These are phyloP conservation scores for Erodium maritimum DNA, from an alignment of 345 rosid genomes.

Conservation along the genomic window DNA sequence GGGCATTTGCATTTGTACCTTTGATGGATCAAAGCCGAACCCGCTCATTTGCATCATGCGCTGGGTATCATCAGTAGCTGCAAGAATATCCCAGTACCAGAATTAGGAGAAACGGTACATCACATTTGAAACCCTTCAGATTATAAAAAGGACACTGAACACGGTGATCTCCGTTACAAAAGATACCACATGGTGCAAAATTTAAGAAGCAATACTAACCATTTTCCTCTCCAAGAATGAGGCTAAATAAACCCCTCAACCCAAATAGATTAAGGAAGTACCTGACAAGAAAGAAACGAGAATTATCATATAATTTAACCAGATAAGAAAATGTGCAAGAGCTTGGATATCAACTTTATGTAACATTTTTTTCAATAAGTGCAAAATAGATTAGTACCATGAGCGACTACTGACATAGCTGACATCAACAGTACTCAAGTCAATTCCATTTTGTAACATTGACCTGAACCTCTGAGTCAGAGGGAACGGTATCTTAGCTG, in stretches of 20 bases:
- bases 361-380: background rate
- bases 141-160: background rate
- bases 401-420: constrained; percentile 99
- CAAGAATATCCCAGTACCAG: constrained; percentile 5
- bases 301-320: constrained; percentile 8
- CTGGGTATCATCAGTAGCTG: constrained; percentile 85
- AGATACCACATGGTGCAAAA: constrained; percentile 1
- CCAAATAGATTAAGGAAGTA: constrained; percentile 97
- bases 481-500: constrained; percentile 98
- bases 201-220: constrained; percentile 34
- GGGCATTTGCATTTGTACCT: constrained; percentile 31
- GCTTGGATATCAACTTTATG: background rate
- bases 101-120: background rate
- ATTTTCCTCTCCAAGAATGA: constrained; percentile 97
- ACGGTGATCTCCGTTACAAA: background rate
- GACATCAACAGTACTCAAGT: constrained; percentile 95
- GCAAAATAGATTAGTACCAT: constrained; percentile 36
- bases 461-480: constrained; percentile 95
- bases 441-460: constrained; percentile 98
- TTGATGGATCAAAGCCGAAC: constrained; percentile 80
- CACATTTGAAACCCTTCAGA: constrained; percentile 17
- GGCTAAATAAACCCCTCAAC: constrained; percentile 91
- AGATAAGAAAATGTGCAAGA: background rate
- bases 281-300: constrained; percentile 29
- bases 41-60: constrained; percentile 99